These are phyloP conservation scores for Podosphaera xanthii DNA, from an alignment of 2,329 filamentous ascomycete genomes.

Conservation along the genomic window DNA sequence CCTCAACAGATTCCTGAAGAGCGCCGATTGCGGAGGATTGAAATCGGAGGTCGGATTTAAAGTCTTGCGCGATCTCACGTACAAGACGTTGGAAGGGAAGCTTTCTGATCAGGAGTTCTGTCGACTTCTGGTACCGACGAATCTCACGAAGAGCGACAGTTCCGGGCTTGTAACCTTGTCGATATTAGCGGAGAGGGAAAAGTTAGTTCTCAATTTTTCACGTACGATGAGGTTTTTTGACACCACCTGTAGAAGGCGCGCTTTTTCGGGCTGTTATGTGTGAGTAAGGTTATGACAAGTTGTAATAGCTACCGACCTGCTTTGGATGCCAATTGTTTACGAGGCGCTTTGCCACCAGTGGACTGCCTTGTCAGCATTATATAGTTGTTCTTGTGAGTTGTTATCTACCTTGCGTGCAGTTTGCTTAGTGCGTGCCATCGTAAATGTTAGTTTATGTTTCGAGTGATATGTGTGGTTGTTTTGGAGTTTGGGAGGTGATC, in stretches of 20 bases:
- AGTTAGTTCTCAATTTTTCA: conserved; percentile 23
- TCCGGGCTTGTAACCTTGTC: conserved; percentile 20
- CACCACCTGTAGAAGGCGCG: conserved; percentile 85
- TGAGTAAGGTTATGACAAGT: not conserved
- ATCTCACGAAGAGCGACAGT: conserved; percentile 98
- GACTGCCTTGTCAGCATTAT: conserved; percentile 24
- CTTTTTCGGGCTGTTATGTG: conserved; percentile 58
- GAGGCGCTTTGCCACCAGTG: conserved; percentile 55
- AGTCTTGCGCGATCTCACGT: conserved; percentile 87
- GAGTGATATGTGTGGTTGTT: conserved; percentile 5
- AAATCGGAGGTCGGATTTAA: conserved; percentile 91
- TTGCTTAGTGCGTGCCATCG: conserved; percentile 22
- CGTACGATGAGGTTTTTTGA: conserved; percentile 69
- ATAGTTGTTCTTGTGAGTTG: not conserved
- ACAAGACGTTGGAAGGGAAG: conserved; percentile 95
- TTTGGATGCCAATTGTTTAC: conserved; percentile 96
- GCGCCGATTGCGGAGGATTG: conserved; percentile 95
- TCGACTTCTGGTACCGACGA: conserved; percentile 92
- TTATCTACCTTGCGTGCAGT: conserved; percentile 31
- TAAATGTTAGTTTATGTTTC: conserved; percentile 6
- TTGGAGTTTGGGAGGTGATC: conserved; percentile 7
- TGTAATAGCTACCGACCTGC: conserved; percentile 21
- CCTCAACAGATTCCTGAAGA: conserved; percentile 95
- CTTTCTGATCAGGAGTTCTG: conserved; percentile 89
- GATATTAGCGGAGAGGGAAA: conserved; percentile 33